A percentile compares a stretch with the other conserved stretches of the same genome.
Conservation (phyloP, 164 flowering plant species). For the Sextonia rubra region DNA sequence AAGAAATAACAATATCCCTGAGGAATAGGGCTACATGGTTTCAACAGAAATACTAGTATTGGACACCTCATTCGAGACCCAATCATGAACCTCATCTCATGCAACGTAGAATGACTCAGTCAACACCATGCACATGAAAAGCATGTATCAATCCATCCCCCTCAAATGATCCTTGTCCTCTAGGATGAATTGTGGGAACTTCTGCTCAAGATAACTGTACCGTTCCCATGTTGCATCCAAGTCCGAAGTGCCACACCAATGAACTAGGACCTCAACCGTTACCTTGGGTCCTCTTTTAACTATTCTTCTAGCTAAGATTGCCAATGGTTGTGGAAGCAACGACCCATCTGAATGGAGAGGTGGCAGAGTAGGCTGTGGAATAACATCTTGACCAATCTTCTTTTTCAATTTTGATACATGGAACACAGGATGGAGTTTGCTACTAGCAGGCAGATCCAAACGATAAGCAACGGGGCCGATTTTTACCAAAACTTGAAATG, state of each 20-base stretch:
- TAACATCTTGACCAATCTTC: neutral
- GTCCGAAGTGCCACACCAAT: neutral
- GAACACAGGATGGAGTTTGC: slow-evolving; percentile 4
- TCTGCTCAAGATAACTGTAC: neutral
- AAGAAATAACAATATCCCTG: too few species aligned
- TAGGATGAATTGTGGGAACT: neutral
- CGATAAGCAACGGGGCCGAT: slow-evolving; percentile 9
- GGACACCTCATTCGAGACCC: too few species aligned
- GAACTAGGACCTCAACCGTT: neutral
- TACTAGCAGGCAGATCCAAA: neutral
- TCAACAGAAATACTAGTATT: too few species aligned
- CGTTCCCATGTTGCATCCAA: slow-evolving; percentile 1
- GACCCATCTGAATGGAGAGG: neutral
- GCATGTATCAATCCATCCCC: neutral
- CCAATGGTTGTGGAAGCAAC: neutral
- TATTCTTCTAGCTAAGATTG: neutral
- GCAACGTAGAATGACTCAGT: too few species aligned
- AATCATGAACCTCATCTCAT: too few species aligned
- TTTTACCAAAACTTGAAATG: too few species aligned
- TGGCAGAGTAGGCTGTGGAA: neutral
- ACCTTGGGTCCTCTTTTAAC: neutral
- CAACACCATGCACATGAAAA: neutral
- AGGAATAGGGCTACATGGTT: too few species aligned
- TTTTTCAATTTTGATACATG: slow-evolving; percentile 6
- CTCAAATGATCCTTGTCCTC: neutral